Conservation (phyloP, 176 grass and related monocot genomes). For the Puya raimondii region DNA sequence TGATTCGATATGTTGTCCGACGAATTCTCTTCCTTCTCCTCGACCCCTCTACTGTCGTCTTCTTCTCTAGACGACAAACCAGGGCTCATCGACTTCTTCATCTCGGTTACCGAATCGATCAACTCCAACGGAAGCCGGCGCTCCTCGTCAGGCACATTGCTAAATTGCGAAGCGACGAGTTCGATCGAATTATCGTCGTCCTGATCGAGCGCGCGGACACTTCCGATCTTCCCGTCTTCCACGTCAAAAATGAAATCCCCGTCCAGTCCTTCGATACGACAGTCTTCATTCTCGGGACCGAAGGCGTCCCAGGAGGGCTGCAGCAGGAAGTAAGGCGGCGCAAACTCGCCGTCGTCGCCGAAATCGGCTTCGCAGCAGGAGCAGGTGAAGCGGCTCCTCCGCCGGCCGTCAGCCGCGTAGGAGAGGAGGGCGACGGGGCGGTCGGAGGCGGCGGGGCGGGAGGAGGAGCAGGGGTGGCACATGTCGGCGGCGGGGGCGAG, state of each 20-base stretch:
- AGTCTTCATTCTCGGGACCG: constrained; percentile 27
- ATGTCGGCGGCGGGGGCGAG: constrained; percentile 70
- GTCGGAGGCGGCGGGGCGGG: constrained; percentile 19
- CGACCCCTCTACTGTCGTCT: too few relatives aligned
- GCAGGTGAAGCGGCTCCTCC: constrained; percentile 75
- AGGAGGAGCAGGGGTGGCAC: constrained; percentile 82
- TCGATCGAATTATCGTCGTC: constrained; percentile 26
- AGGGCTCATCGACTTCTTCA: neutral
- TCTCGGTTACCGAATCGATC: constrained; percentile 24
- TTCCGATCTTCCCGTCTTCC: constrained; percentile 22
- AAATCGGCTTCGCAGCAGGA: constrained; percentile 59
- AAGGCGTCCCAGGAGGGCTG: constrained; percentile 8
- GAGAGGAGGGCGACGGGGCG: constrained; percentile 39
- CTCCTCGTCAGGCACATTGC: constrained; percentile 22
- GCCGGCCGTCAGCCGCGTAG: constrained; percentile 74
- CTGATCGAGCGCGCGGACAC: neutral
- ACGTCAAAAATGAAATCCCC: constrained; percentile 17
- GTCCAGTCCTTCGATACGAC: neutral
- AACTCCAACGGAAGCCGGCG: constrained; percentile 34
- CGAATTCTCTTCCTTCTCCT: constrained; percentile 23
- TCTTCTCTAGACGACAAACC: constrained; percentile 5
- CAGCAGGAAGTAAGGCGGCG: constrained; percentile 59
- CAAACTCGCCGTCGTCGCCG: constrained; percentile 72
- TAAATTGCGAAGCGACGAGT: constrained; percentile 13
- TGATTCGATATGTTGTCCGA: neutral